Evolutionary conservation across 2,329 filamentous ascomycete genomes (phyloP).

Genomic region (Paramyrothecium sp.): DNA sequence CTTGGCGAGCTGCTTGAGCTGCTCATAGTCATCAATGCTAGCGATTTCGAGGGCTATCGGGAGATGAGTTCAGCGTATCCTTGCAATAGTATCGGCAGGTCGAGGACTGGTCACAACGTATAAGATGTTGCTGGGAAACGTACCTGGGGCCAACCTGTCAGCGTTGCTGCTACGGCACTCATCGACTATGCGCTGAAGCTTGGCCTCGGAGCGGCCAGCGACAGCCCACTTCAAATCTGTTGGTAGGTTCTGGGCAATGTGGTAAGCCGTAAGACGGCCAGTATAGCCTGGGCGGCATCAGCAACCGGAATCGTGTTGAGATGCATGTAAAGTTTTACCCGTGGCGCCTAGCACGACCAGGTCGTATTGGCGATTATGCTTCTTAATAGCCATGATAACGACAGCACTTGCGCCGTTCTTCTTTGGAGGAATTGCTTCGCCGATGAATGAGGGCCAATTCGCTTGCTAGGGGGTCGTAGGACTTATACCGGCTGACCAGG

Average conservation of each 20-base stretch:
- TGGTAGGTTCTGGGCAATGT: conserved; percentile 69
- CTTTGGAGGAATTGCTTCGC: not conserved
- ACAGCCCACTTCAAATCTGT: conserved; percentile 85
- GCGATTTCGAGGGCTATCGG: conserved; percentile 50
- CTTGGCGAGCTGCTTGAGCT: conserved; percentile 48
- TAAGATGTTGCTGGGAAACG: conserved; percentile 11
- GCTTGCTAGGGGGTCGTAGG: not conserved
- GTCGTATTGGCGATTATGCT: conserved; percentile 55
- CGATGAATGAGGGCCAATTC: not conserved
- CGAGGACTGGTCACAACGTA: not conserved
- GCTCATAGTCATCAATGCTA: conserved; percentile 41
- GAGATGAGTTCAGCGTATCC: not conserved
- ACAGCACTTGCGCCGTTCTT: not conserved
- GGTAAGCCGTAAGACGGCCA: conserved; percentile 71
- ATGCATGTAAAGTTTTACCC: conserved; percentile 33
- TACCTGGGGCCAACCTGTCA: conserved; percentile 71
- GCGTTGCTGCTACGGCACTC: conserved; percentile 66
- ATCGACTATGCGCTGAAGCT: conserved; percentile 67
- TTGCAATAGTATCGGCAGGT: too few relatives aligned
- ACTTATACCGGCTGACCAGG: not conserved
- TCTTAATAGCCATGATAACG: conserved; percentile 42
- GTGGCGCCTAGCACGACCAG: conserved; percentile 57
- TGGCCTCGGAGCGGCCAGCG: conserved; percentile 75
- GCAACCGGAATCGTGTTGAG: conserved; percentile 1
- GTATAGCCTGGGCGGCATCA: conserved; percentile 67